These are phyloP conservation scores for Podila epigama DNA, from an alignment of 192 early-diverging fungal genomes.

Conservation along the genomic window DNA sequence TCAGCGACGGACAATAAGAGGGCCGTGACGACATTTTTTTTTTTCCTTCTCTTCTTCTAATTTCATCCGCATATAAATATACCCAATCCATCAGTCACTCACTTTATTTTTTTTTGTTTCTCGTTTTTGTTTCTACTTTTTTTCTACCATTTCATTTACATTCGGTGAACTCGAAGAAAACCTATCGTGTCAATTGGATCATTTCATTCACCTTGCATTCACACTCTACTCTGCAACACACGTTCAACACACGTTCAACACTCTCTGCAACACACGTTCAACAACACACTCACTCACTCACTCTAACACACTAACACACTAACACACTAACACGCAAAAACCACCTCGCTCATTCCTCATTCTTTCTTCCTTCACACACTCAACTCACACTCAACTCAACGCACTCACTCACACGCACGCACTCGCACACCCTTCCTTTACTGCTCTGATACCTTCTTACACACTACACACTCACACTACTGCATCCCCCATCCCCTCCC, in stretches of 20 bases:
- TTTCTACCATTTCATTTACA: not conserved
- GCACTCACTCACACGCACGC: not conserved
- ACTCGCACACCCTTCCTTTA: not conserved
- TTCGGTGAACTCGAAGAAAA: no score
- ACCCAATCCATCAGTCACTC: not conserved
- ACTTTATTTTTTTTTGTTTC: not conserved
- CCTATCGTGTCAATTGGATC: no score
- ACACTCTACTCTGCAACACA: no score
- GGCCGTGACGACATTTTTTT: not conserved
- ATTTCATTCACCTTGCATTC: no score
- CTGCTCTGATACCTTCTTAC: not conserved
- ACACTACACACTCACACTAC: not conserved
- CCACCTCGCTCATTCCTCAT: not conserved
- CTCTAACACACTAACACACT: no score
- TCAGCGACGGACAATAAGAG: no score
- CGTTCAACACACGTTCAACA: not conserved
- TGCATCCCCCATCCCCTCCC: not conserved
- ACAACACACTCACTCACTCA: not conserved
- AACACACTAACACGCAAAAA: no score
- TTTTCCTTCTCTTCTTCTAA: not conserved
- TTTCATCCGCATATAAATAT: not conserved
- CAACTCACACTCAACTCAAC: not conserved
- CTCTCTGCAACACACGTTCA: not conserved
- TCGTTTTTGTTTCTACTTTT: not conserved
- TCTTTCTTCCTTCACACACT: no score